Evolutionary conservation across 495 filamentous ascomycete species (phyloP), one percentile per base, ranked within the genome.

Genomic region (Melanomma pulvis-pyrius): DNA sequence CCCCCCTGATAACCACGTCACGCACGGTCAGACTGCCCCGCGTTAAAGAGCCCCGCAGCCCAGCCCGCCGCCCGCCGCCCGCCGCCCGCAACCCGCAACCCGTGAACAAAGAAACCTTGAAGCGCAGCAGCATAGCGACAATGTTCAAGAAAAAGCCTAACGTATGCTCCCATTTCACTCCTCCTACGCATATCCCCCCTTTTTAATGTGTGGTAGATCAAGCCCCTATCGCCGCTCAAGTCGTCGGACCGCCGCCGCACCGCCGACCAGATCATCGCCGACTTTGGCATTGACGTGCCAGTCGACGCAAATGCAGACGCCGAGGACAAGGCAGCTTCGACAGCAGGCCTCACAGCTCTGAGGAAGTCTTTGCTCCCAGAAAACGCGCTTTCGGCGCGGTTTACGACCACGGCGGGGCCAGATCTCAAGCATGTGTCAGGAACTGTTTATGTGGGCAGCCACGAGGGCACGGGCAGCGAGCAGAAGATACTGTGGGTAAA

Each of bases 81-180:
- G n/a, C n/a, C n/a, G n/a, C n/a, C n/a, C n/a, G n/a, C n/a, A n/a
- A n/a, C n/a, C n/a, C n/a, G n/a, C n/a, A n/a, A n/a, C n/a, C n/a
- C n/a, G n/a, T n/a, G n/a, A n/a, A n/a, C n/a, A n/a, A n/a, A n/a
- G n/a, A n/a, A n/a, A n/a, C 17, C 46, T 13, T 21, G 46, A 49
- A 13, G 46, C 5, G 13, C 51, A 54, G 13, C 25, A 54, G 32
- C 46, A 41, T 11, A 7, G 17, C 36, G 32, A 67, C 11, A 39
- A 91, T 91, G 88, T 91, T 91, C 80, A 91, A 90, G 77, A 91
- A 91, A 78, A 91, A 90, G 81, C 88, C 88, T 46, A 87, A 83
- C 48, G 88, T 89, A 73, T 25, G 67, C 25, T 12, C 19, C 15
- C 6, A 41, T 8, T n/a, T 4, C 24, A 21, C 34, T 32, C 12